Percentiles rank a stretch among this genome's conserved stretches.
phyloP scores from a whole-genome alignment of 2,329 filamentous ascomycete species.

The Corynespora cassiicola region DNA sequence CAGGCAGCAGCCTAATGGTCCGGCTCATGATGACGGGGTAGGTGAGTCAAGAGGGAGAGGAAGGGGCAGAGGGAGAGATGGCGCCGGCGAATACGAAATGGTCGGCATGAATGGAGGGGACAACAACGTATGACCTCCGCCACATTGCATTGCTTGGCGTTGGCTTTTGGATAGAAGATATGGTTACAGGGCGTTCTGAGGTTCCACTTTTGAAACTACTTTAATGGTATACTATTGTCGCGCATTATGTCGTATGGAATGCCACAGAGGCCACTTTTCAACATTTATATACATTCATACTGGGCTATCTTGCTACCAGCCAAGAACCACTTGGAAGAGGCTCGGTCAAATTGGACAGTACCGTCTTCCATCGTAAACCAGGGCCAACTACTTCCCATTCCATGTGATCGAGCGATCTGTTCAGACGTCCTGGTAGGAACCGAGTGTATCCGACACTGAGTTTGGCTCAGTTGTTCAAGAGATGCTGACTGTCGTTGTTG shows the following conservation, averaged over 20 bases:
- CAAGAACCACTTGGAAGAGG: slow-evolving; percentile 35
- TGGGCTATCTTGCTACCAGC: slow-evolving; percentile 41
- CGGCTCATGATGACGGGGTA: slow-evolving; percentile 40
- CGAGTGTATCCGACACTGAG: slow-evolving; percentile 30
- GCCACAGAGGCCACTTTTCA: no score
- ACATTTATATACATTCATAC: slow-evolving; percentile 37
- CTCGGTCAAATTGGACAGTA: slow-evolving; percentile 35
- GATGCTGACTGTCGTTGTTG: slow-evolving; percentile 13
- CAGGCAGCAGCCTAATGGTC: slow-evolving; percentile 22
- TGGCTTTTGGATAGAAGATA: slow-evolving; percentile 18
- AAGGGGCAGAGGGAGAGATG: slow-evolving; percentile 51
- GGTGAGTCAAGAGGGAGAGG: slow-evolving; percentile 48
- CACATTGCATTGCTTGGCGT: slow-evolving; percentile 38
- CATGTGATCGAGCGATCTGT: no score
- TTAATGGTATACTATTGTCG: no score
- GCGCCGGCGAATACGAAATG: slow-evolving; percentile 57
- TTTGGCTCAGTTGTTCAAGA: slow-evolving; percentile 19
- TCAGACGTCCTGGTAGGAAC: not conserved
- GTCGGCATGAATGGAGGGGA: slow-evolving; percentile 49
- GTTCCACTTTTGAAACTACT: no score
- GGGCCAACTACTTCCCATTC: slow-evolving; percentile 20
- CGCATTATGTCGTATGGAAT: no score
- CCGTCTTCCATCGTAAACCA: slow-evolving; percentile 40
- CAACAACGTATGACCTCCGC: slow-evolving; percentile 37
- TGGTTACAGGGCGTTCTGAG: not conserved